Percentiles rank a stretch among this genome's conserved stretches.
phyloP scores from a whole-genome alignment of 1,284 basidiomycete genomes.

The Melampsora larici-populina region DNA sequence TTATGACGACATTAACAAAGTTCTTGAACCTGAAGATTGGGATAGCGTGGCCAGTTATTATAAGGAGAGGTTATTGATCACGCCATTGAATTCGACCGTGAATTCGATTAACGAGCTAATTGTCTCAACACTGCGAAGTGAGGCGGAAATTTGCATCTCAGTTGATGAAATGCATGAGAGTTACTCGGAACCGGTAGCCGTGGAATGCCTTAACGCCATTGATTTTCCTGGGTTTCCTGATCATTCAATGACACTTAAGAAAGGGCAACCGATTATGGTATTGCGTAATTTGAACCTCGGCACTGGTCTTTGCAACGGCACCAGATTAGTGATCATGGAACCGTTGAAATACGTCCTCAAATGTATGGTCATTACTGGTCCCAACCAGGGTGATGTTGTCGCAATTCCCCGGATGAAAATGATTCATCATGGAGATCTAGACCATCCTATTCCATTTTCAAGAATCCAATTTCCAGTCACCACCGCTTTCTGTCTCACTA shows the following conservation, averaged over 20 bases:
- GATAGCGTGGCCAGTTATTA: too few species aligned
- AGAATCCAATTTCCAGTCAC: too few species aligned
- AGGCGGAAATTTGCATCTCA: background rate
- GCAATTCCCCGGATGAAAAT: background rate
- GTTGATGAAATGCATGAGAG: background rate
- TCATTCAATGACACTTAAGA: background rate
- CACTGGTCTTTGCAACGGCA: constrained; percentile 21
- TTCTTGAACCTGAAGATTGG: too few species aligned
- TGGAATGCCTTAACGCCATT: background rate
- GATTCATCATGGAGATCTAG: background rate
- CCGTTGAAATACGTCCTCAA: background rate
- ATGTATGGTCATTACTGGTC: background rate
- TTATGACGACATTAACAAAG: too few species aligned
- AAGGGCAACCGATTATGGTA: background rate
- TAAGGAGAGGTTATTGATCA: background rate
- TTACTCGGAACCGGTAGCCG: background rate
- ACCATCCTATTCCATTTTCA: background rate
- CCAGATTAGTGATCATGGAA: background rate
- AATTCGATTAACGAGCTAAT: background rate
- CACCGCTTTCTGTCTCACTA: constrained; percentile 57
- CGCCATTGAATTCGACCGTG: background rate
- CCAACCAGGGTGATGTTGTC: background rate
- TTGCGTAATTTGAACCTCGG: constrained; percentile 14
- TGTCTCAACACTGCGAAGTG: background rate
- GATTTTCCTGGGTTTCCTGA: constrained; percentile 12